These are phyloP conservation scores for Trametes sp. DNA, from an alignment of 1,284 basidiomycete genomes.

Conservation along the genomic window DNA sequence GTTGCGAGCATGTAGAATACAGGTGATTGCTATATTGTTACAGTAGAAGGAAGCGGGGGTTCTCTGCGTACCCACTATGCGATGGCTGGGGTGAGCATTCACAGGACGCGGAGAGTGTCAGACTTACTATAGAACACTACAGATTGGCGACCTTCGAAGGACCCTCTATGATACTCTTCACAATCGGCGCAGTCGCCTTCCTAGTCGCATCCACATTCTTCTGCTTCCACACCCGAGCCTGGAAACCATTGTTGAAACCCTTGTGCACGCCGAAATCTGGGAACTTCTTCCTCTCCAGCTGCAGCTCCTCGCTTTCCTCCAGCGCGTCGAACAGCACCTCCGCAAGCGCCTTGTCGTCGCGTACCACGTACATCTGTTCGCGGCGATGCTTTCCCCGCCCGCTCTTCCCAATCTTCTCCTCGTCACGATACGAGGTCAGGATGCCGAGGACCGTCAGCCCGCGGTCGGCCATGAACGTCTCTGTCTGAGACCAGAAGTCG, in stretches of 20 bases:
- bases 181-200: slow-evolving; percentile 82
- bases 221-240: slow-evolving; percentile 75
- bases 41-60: no score
- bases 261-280: slow-evolving; percentile 42
- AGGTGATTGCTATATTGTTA: no score
- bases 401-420: slow-evolving; percentile 50
- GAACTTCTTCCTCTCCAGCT: slow-evolving; percentile 53
- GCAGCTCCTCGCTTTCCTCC: slow-evolving; percentile 60
- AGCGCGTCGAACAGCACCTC: slow-evolving; percentile 60
- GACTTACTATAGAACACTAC: neutral
- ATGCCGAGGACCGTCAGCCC: slow-evolving; percentile 76
- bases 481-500: slow-evolving; percentile 55
- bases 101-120: no score
- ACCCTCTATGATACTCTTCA: slow-evolving; percentile 56
- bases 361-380: slow-evolving; percentile 74
- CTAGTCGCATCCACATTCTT: slow-evolving; percentile 77
- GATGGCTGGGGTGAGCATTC: no score
- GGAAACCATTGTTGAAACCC: slow-evolving; percentile 39
- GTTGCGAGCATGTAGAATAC: no score
- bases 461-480: slow-evolving; percentile 72
- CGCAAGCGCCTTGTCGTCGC: slow-evolving; percentile 43
- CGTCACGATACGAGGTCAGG: slow-evolving; percentile 70
- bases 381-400: slow-evolving; percentile 70
- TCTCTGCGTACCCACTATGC: no score
- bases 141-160: slow-evolving; percentile 16